Evolutionary conservation across 345 rosid species (phyloP).

Genomic region (Pseudoturritis turrita): DNA sequence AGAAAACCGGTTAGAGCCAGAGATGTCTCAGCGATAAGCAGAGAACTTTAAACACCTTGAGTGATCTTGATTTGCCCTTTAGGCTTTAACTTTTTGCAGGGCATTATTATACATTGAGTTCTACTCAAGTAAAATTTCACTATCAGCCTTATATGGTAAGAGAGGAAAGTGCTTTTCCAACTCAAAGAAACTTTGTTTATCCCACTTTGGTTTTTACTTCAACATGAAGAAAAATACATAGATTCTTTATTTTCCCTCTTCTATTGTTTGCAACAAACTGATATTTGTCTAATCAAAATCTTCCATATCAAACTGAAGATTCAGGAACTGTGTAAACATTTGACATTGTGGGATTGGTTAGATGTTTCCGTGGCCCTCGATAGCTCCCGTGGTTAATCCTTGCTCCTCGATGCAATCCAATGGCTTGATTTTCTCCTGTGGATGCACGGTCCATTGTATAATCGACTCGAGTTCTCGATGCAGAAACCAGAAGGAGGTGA

Average conservation of each 20-base stretch:
- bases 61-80: background rate
- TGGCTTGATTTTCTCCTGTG: background rate
- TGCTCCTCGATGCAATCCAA: background rate
- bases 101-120: constrained; percentile 21
- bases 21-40: background rate
- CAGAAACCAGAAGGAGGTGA: constrained; percentile 17
- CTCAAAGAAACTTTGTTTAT: constrained; percentile 24
- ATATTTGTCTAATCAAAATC: background rate
- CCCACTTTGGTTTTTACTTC: constrained; percentile 24
- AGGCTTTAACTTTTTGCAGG: constrained; percentile 19
- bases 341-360: constrained; percentile 11
- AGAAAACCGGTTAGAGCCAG: background rate
- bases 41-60: constrained; percentile 6
- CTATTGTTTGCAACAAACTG: constrained; percentile 7
- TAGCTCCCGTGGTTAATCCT: constrained; percentile 32
- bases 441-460: background rate
- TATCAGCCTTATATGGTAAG: constrained; percentile 9
- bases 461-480: constrained; percentile 11
- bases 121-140: constrained; percentile 17
- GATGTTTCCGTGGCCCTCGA: constrained; percentile 26
- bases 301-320: constrained; percentile 22
- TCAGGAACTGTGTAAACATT: constrained; percentile 23
- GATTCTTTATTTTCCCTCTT: background rate
- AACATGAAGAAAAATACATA: constrained; percentile 26
- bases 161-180: constrained; percentile 8